phyloP scores from a whole-genome alignment of 169 alveolate genomes.

The Cystoisospora suis region DNA sequence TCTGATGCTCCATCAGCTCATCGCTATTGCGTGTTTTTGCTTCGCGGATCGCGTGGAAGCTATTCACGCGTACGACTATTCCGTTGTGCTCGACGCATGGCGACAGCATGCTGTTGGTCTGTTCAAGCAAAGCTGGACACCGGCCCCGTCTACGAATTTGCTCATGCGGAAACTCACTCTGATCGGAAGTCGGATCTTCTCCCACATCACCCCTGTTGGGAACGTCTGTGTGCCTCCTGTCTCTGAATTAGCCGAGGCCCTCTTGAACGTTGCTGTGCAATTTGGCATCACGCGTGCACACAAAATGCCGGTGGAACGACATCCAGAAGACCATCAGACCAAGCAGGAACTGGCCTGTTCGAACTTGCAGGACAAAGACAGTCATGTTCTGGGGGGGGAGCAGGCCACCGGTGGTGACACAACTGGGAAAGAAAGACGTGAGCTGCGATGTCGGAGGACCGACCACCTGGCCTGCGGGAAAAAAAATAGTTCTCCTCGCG shows the following conservation, averaged over 20 bases:
- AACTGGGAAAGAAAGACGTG: too few species aligned
- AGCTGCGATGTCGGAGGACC: too few species aligned
- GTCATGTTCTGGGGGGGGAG: too few species aligned
- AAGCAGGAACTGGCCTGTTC: too few species aligned
- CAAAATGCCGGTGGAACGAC: too few species aligned
- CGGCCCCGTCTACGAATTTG: neutral
- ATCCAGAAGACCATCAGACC: too few species aligned
- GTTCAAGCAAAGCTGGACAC: slow-evolving; percentile 32
- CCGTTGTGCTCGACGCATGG: slow-evolving; percentile 43
- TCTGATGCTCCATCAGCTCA: slow-evolving; percentile 35
- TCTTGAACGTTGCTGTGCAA: slow-evolving; percentile 42
- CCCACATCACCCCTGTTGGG: slow-evolving; percentile 45
- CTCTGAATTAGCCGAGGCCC: slow-evolving; percentile 42
- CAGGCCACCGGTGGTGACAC: too few species aligned
- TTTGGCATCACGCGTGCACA: slow-evolving; percentile 11
- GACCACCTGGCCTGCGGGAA: too few species aligned
- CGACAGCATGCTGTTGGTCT: slow-evolving; percentile 27
- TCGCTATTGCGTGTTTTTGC: slow-evolving; percentile 44
- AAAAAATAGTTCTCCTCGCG: too few species aligned
- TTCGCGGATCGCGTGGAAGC: slow-evolving; percentile 54
- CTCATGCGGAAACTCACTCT: slow-evolving; percentile 31
- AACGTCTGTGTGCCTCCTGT: slow-evolving; percentile 49
- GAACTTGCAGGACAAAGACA: too few species aligned
- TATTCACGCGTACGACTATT: slow-evolving; percentile 34
- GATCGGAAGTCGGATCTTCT: slow-evolving; percentile 29